phyloP scores from a whole-genome alignment of 2,329 filamentous ascomycete genomes.

The Aspergillus nomiae region DNA sequence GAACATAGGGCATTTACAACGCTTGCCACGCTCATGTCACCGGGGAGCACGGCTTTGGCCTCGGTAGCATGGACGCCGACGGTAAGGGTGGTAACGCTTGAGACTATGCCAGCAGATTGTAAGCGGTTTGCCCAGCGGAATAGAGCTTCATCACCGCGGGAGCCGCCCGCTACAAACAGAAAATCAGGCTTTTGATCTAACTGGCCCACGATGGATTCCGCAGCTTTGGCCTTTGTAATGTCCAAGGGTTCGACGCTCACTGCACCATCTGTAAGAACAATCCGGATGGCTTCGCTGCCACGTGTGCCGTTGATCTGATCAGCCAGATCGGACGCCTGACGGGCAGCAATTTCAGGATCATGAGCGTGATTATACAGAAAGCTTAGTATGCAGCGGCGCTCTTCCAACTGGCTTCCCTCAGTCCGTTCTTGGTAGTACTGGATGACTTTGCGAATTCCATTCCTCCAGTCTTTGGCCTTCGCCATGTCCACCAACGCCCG shows the following conservation, averaged over 20 bases:
- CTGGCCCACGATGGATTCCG: slow-evolving; percentile 67
- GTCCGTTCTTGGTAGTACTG: slow-evolving; percentile 87
- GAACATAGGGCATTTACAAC: slow-evolving; percentile 21
- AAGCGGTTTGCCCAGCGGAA: slow-evolving; percentile 92
- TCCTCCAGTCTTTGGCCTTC: slow-evolving; percentile 75
- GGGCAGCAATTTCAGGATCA: slow-evolving; percentile 71
- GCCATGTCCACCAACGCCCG: slow-evolving; percentile 71
- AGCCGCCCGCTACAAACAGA: slow-evolving; percentile 83
- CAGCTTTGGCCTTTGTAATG: slow-evolving; percentile 82
- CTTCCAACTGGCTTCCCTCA: slow-evolving; percentile 81
- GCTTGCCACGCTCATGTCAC: slow-evolving; percentile 77
- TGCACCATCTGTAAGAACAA: slow-evolving; percentile 75
- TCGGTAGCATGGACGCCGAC: slow-evolving; percentile 82
- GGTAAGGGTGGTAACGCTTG: slow-evolving; percentile 78
- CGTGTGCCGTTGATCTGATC: slow-evolving; percentile 93
- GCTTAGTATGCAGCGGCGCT: slow-evolving; percentile 80
- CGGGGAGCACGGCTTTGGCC: slow-evolving; percentile 77
- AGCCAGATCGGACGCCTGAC: slow-evolving; percentile 85
- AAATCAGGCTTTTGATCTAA: slow-evolving; percentile 73
- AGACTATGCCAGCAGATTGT: slow-evolving; percentile 56
- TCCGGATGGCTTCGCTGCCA: slow-evolving; percentile 77
- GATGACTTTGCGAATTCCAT: slow-evolving; percentile 77
- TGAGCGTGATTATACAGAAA: slow-evolving; percentile 83
- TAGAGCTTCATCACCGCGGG: slow-evolving; percentile 84
- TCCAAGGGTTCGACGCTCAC: slow-evolving; percentile 83